phyloP scores from a whole-genome alignment of 352 stramenopile species.

The Pythium periplocum region DNA sequence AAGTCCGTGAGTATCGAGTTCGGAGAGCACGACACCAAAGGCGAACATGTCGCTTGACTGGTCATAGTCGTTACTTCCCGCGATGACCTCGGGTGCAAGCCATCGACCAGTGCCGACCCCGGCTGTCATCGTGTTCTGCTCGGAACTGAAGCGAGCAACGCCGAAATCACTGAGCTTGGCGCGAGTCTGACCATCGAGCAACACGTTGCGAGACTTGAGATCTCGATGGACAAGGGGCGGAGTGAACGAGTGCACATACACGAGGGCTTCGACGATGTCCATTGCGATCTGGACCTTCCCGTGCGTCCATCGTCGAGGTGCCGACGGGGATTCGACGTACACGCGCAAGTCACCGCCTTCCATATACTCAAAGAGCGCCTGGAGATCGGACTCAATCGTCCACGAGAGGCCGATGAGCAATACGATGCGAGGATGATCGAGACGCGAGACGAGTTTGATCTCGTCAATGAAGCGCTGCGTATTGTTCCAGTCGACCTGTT shows the following conservation, averaged over 20 bases:
- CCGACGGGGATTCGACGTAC: slow-evolving; percentile 30
- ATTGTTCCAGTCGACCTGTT: slow-evolving; percentile 33
- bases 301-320: slow-evolving; percentile 24
- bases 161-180: slow-evolving; percentile 41
- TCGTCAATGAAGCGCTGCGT: slow-evolving; percentile 60
- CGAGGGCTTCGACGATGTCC: slow-evolving; percentile 32
- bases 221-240: slow-evolving; percentile 33
- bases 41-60: slow-evolving; percentile 30
- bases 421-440: slow-evolving; percentile 67
- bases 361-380: slow-evolving; percentile 72
- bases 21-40: slow-evolving; percentile 31
- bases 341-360: slow-evolving; percentile 49
- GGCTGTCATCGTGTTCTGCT: slow-evolving; percentile 29
- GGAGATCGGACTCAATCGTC: slow-evolving; percentile 51
- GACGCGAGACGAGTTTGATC: slow-evolving; percentile 60
- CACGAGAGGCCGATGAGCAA: slow-evolving; percentile 61
- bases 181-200: slow-evolving; percentile 19
- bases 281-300: slow-evolving; percentile 35
- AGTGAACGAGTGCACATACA: slow-evolving; percentile 42
- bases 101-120: slow-evolving; percentile 28
- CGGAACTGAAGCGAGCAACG: slow-evolving; percentile 27
- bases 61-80: slow-evolving; percentile 29
- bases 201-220: slow-evolving; percentile 36
- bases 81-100: slow-evolving; percentile 32
- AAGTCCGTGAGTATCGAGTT: slow-evolving; percentile 37